Evolutionary conservation across 768 basidiomycete species (phyloP), one percentile per base, ranked within the genome.

Genomic region (Suillus ampliporus): DNA sequence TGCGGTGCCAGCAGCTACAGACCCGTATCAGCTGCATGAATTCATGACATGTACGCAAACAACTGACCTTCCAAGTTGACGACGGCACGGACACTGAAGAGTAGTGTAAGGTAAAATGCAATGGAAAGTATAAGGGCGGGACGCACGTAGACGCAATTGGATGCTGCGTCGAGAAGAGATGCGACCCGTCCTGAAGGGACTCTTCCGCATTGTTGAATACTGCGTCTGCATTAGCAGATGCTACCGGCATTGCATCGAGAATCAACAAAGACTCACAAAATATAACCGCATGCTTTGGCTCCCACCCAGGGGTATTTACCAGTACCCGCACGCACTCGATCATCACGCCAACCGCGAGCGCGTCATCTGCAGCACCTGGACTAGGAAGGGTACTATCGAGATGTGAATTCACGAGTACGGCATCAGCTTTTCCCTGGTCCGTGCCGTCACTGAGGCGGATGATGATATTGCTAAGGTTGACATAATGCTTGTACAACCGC

Each of bases 191-290:
- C 74, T 98, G 97, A 35, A 99, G 78, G 1, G 91, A 94, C 72
- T 99, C 96, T 75, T 99, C 96, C 13, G 91, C 97, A 64, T 97
- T 85, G 67, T 98, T 98, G 80, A 97, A 97, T 64, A 99, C 94
- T 95, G 64, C 48, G 43, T 44, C 54, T 21, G 17, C 31, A 50
- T 44, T 15, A 53, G 44, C 1, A 31, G 21, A 41, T 44, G 11
- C 15, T 17, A 50, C 34, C 21, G 10, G 48, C 4, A 38, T 9
- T 9, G 23, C 19, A 60, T 43, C 11, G 28, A 46, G 8, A 48
- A 51, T 15, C 31, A 15, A 63, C 1, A 37, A 57, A 34, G 28
- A 81, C 92, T 76, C 68, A 95, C 95, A 76, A 73, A 99, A 95
- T 26, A 99, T 83, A 64, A 94, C 83, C 9, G 93, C 83, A 69